Evolutionary conservation across 768 basidiomycete genomes (phyloP), one percentile per base, ranked within the genome.

Genomic region (Mycena albidolilacea): DNA sequence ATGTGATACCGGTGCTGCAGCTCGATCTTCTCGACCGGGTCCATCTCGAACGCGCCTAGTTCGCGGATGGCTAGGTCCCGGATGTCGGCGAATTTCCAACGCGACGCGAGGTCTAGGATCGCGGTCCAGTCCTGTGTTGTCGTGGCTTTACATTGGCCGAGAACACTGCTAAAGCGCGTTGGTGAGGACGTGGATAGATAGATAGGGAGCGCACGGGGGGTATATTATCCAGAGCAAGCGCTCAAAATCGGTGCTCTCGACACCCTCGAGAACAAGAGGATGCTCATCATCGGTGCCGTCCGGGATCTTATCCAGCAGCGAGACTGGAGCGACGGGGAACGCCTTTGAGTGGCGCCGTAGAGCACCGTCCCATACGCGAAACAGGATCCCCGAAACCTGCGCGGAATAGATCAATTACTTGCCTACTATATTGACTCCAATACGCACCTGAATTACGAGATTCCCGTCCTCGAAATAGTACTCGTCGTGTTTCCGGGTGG

Each of bases 11-110:
- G 58, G 41, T 85, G 85, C 69, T 86, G 85, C 0, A 85, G 77
- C 8, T 78, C 74, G 11, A 89, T 86, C 71, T 85, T 87, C 23
- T 85, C 82, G 0, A 88, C 79, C 0, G 89, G 84, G 1, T 82
- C 80, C 10, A 89, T 78, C 0, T 78, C 43, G 9, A 84, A 60
- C 62, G 79, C 54, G 11, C 67, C 62, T 15, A 84, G 78, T 44
- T 82, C 78, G 21, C 67, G 59, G 67, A 82, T 78, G 3, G 84
- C 83, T 52, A 81, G 78, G 46, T 57, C 52, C 48, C 80, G 77
- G 59, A 82, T 75, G 55, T 63, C 74, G 15, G 75, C 67, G 76
- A 82, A 82, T 38, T 70, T 71, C 76, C 76, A 84, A 41, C 64
- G 75, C 23, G 78, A 79, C 7, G 82, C 73, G 61, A 84, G 74